Evolutionary conservation across 2,329 filamentous ascomycete genomes (phyloP), one percentile per base, ranked within the genome.

Genomic region (Cercospora sp.): DNA sequence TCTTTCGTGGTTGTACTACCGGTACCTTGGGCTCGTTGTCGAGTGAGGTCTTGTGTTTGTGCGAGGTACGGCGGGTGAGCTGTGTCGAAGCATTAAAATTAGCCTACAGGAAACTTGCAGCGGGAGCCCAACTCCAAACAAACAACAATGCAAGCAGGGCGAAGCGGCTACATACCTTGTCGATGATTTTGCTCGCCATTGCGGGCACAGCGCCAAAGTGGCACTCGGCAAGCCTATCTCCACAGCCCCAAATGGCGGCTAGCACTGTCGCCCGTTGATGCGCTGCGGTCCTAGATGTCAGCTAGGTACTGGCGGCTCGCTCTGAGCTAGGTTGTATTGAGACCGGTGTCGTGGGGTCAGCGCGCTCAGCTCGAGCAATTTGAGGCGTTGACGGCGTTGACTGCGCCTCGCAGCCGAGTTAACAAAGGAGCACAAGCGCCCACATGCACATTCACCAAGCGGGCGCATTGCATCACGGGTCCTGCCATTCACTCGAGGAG

Each of bases 1-100:
- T 70, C 28, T 53, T 65, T 36, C 57, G 66, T 31, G 57, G 45
- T 53, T 40, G 51, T 1, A 5, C 57, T 53, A 30, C 18, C 10
- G 18, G 18, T 45, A 18, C 26, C 23, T 58, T 45, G 36, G 28
- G 16, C 28, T 62, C 60, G 60, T 31, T 51, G 13, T 62, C 59
- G 23, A 42, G 18, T 23, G 36, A 28, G 23, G 59, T 16, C 31
- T 61, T 28, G 59, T 40, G 13, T 12, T 45, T 40, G 33, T 40
- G 58, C 20, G 55, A 59, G 16, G 28, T 31, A 6, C 55, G 55
- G 55, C 55, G 55, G 4, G 55, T 33, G 55, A 59, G 30, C 55
- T 59, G 26, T 6, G 55, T n/a, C 16, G 23, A 16, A 16, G 12
- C 28, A 40, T 40, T n/a, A 40, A 40, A 26, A 28, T 53, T 53